phyloP scores from a whole-genome alignment of 805 yeast species.

The Suhomyces faveliae region DNA sequence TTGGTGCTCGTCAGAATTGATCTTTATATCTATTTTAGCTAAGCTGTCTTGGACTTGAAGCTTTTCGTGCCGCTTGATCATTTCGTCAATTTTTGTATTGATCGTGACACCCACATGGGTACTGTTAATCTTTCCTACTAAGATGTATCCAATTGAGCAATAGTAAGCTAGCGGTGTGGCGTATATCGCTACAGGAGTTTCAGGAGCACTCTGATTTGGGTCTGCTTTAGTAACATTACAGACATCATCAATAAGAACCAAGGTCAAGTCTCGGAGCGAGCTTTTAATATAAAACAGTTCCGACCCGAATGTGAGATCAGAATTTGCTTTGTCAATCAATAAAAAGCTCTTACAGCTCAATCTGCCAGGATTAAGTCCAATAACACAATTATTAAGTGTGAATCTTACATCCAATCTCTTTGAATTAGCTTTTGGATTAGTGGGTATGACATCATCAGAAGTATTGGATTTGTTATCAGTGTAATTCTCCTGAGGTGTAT shows the following conservation, averaged over 20 bases:
- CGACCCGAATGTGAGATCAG: conserved; percentile 43
- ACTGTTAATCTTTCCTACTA: conserved; percentile 47
- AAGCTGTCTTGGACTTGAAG: conserved; percentile 20
- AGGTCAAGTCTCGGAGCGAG: conserved; percentile 47
- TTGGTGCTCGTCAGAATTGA: conserved; percentile 47
- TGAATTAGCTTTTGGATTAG: background rate
- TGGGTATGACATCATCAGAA: no score
- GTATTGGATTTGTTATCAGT: no score
- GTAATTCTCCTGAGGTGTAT: no score
- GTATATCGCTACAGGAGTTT: conserved; percentile 7
- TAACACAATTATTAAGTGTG: conserved; percentile 49
- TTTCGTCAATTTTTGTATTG: conserved; percentile 22
- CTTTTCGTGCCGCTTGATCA: conserved; percentile 15
- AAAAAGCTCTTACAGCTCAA: conserved; percentile 54
- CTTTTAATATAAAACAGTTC: conserved; percentile 37
- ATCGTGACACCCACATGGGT: conserved; percentile 36
- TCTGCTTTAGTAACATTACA: background rate
- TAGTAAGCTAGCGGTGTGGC: conserved; percentile 39
- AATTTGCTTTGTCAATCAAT: conserved; percentile 51
- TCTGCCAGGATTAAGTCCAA: conserved; percentile 65
- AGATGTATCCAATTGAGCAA: conserved; percentile 49
- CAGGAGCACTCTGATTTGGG: background rate
- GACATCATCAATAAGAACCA: conserved; percentile 66
- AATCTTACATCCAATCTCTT: conserved; percentile 29
- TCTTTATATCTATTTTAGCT: conserved; percentile 42